These are phyloP conservation scores for Flaveria floridana DNA, from an alignment of 140 eudicot species.

Conservation along the genomic window DNA sequence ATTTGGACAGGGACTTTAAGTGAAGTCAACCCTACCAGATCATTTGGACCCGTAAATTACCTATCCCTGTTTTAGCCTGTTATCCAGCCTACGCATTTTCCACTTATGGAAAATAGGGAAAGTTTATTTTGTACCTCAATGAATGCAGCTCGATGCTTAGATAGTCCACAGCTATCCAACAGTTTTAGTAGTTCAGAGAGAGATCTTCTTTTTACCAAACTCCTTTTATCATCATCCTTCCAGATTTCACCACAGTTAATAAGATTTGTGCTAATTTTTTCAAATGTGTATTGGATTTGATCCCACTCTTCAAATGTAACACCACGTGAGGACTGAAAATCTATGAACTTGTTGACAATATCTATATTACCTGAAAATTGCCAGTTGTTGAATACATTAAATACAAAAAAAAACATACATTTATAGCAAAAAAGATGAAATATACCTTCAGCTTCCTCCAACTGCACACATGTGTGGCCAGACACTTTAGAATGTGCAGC, in stretches of 20 bases:
- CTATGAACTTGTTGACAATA: slow-evolving; percentile 34
- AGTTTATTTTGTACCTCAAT: slow-evolving; percentile 46
- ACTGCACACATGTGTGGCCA: slow-evolving; percentile 17
- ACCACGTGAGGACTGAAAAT: slow-evolving; percentile 39
- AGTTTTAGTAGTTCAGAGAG: slow-evolving; percentile 63
- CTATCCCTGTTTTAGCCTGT: neutral
- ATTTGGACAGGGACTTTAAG: too few relatives aligned
- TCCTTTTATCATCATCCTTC: slow-evolving; percentile 72
- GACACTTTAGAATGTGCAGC: slow-evolving; percentile 15
- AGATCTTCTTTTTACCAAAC: slow-evolving; percentile 60
- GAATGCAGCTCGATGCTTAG: slow-evolving; percentile 51
- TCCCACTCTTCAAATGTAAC: slow-evolving; percentile 49
- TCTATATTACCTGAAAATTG: slow-evolving; percentile 38
- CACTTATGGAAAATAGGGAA: neutral
- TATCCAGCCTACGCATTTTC: neutral
- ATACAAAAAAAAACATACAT: neutral
- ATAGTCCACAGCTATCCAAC: slow-evolving; percentile 59
- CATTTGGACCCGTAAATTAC: neutral
- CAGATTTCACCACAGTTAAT: slow-evolving; percentile 53
- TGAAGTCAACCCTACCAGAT: too few relatives aligned
- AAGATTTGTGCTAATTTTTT: slow-evolving; percentile 39
- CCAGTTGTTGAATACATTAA: slow-evolving; percentile 5
- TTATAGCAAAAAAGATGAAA: neutral
- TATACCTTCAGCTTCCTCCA: slow-evolving; percentile 45
- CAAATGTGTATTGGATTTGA: slow-evolving; percentile 47